Base-by-base conservation (phyloP, 2,329 filamentous ascomycete genomes). In the Myriosclerotinia curreyana region DNA sequence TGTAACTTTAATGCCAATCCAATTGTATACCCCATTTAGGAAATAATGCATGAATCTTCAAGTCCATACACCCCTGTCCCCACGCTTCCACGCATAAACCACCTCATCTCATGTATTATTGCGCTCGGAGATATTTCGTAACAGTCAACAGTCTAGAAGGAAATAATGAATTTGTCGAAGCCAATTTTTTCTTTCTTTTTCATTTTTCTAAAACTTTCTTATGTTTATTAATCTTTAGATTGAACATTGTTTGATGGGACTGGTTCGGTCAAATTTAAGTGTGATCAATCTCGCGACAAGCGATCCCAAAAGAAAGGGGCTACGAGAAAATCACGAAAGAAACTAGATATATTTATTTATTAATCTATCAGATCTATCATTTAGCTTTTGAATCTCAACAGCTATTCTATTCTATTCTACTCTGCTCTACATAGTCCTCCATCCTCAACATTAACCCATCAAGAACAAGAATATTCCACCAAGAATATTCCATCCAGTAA, bases 41-140 rank as follows among this genome's bases (percentile, higher is more conserved):
- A 28, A 28, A 22, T 20, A 12, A 22, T 56, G 60, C 60, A 62
- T 62, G 60, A 62, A 62, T 40, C 2, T 15, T 31, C 60, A 62
- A 48, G 50, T 34, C n/a, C 34, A 17, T 5, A 11, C 12, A 56
- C 52, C 60, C 60, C 38, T 56, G 60, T 49, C 34, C 42, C 55
- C 55, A 31, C 25, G 14, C 60, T n/a, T 17, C 15, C n/a, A 54
- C 60, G 60, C 60, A 62, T 62, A 22, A 55, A 48, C 40, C n/a
- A 51, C 40, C 34, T 40, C 51, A 62, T 49, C 51, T 56, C 40
- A 62, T 44, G 31, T 22, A 46, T 40, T 25, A n/a, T n/a, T 50
- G 46, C 46, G 56, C 46, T 55, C 60, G 50, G 49, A 44, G 40
- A 20, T 46, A 48, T 34, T 28, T 9, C 31, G 22, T 55, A 62